A percentile compares a stretch with the other conserved stretches of the same genome.
These are phyloP conservation scores for Eucalyptus virginea DNA, from an alignment of 345 rosid genomes.

Conservation along the genomic window DNA sequence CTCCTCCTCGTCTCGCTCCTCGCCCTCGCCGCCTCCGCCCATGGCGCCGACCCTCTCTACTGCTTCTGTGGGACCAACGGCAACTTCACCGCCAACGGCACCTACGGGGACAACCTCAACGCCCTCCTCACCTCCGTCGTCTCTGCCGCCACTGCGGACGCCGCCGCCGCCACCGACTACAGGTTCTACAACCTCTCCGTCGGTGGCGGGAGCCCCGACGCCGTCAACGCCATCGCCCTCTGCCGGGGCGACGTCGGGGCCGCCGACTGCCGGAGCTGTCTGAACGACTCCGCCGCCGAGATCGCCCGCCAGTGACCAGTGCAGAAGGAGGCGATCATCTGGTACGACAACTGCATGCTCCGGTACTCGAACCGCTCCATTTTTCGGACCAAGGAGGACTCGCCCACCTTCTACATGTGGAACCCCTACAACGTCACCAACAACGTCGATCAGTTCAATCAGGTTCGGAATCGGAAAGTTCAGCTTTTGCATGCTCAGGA, in stretches of 20 bases:
- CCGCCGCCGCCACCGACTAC: accelerated
- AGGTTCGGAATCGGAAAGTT: neutral
- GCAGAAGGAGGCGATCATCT: neutral
- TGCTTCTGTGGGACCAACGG: neutral
- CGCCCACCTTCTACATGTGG: neutral
- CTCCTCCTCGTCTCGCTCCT: neutral
- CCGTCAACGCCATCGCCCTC: neutral
- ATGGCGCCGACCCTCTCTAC: neutral
- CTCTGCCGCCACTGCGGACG: neutral
- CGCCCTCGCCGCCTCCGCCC: neutral
- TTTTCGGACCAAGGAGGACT: neutral
- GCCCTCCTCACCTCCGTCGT: neutral
- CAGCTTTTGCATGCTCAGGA: neutral
- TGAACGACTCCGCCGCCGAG: neutral
- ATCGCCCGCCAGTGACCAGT: neutral
- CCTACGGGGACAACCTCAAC: neutral
- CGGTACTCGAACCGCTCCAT: neutral
- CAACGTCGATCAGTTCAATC: neutral
- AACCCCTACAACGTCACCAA: neutral
- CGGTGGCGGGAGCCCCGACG: accelerated
- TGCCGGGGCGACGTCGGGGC: neutral
- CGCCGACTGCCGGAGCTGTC: neutral
- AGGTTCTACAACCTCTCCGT: neutral
- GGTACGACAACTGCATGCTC: neutral
- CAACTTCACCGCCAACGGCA: neutral